phyloP scores from a whole-genome alignment of 2,329 filamentous ascomycete genomes.

The Aschersonia sp. region DNA sequence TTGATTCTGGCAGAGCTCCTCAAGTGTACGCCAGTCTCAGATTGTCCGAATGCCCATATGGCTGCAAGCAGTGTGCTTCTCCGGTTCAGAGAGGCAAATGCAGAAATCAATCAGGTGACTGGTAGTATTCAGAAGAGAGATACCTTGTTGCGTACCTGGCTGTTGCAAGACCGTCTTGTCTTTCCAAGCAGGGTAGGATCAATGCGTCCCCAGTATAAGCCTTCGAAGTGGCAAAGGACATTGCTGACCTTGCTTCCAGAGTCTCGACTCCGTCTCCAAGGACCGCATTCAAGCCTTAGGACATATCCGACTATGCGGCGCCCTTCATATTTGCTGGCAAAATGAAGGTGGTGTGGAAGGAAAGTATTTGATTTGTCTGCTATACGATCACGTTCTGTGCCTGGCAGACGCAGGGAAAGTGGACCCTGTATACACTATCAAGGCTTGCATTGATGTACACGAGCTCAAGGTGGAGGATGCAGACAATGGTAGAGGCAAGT shows the following conservation, averaged over 20 bases:
- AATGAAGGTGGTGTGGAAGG: conserved; percentile 52
- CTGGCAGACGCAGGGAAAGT: conserved; percentile 53
- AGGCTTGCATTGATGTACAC: conserved; percentile 57
- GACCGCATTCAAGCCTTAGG: conserved; percentile 67
- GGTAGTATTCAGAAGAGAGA: conserved; percentile 56
- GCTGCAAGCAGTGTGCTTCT: conserved; percentile 62
- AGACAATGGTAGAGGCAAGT: conserved; percentile 59
- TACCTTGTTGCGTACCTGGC: conserved; percentile 67
- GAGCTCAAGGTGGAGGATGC: conserved; percentile 53
- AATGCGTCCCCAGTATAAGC: background rate
- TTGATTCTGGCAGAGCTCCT: conserved; percentile 73
- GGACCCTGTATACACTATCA: conserved; percentile 55
- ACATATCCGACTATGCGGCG: conserved; percentile 67
- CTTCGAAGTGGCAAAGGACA: background rate
- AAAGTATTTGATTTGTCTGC: conserved; percentile 67
- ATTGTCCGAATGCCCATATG: conserved; percentile 72
- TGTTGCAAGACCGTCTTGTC: conserved; percentile 66
- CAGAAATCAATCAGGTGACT: conserved; percentile 72
- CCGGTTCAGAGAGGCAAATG: conserved; percentile 57
- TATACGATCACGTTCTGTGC: conserved; percentile 71
- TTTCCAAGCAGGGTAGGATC: conserved; percentile 55
- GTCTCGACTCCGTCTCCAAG: conserved; percentile 36
- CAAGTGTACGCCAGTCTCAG: conserved; percentile 67
- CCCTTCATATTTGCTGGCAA: conserved; percentile 73
- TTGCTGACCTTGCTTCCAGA: conserved; percentile 16